Base-by-base conservation (phyloP, 2,329 filamentous ascomycete genomes). In the Aspergillus costaricaensis region DNA sequence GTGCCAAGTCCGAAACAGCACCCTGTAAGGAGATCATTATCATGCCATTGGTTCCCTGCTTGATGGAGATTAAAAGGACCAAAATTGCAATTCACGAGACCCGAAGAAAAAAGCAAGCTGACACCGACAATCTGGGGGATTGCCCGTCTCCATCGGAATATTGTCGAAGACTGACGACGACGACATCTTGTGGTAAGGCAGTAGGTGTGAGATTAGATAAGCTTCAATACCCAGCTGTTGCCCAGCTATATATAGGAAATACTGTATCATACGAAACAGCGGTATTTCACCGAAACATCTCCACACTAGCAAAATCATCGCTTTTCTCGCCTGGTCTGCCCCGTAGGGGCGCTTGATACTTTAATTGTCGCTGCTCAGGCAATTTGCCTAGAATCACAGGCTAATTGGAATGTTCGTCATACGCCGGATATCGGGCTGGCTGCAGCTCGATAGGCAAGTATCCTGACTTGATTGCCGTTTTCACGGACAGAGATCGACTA, bases 401-500 rank as follows among this genome's bases (percentile, higher is more conserved):
- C 14, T 23, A 53, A 53, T 39, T 27, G 36, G 51, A 25, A 27
- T 50, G 47, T 38, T 44, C 15, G 17, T n/a, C 36, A 50, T 19
- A 17, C 19, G 47, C 47, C 8, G 21, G 27, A 8, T 30, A 27
- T 27, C 25, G 15, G 47, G 27, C 17, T 32, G 47, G 47, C 15
- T 30, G 47, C 47, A 27, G 47, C 23, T 30, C 32, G 47, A 30
- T 30, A 50, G 47, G 47, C 47, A 30, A 50, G 47, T 10, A 50
- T 50, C 47, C 23, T 50, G 17, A 50, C n/a, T 10, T 17, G 47
- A 30, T 12, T 41, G 21, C 36, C 36, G 27, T 55, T 38, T 32
- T 54, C 23, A 54, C 9, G 15, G 39, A 43, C 52, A 30, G 21
- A 32, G 49, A 58, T 49, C 53, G 55, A 54, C 55, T 48, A 53